Base-by-base conservation (phyloP, 768 basidiomycete genomes). In the Ramaria sp. region DNA sequence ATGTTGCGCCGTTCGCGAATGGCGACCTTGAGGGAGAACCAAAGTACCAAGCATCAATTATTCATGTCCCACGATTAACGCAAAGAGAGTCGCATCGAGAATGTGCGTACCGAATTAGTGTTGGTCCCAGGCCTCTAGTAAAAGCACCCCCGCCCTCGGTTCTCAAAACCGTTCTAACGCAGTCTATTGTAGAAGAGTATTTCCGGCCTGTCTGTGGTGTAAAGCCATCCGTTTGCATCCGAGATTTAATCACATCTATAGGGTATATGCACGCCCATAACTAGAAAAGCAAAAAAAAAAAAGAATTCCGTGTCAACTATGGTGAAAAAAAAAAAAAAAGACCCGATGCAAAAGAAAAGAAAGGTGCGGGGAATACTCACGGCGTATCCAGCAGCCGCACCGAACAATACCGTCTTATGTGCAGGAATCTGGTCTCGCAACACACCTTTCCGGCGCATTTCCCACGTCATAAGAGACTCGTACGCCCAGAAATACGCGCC, bases 1-100 rank as follows among this genome's bases (percentile, higher is more conserved):
- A 98, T 0, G 95, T 98, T 1, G 91, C 91, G 18, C 93, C 95
- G 61, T 97, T 98, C 10, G 94, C 94, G 62, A 96, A 95, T 0
- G 93, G 94, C 2, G 90, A 93, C 62, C 90, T 93, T 51, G n/a
- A n/a, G n/a, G n/a, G n/a, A n/a, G n/a, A n/a, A n/a, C n/a, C n/a
- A n/a, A n/a, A n/a, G n/a, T n/a, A n/a, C n/a, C n/a, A n/a, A n/a
- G n/a, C n/a, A n/a, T n/a, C n/a, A n/a, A n/a, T n/a, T n/a, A n/a
- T n/a, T n/a, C n/a, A n/a, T n/a, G n/a, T n/a, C n/a, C n/a, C n/a
- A 42, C 13, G 58, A 53, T 42, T 49, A 10, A 12, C n/a, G 48
- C 30, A 34, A 15, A 27, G 28, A 53, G 54, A 10, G 15, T 48
- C 50, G 22, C 42, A 37, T 50, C 44, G 50, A 55, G 10, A n/a